These are phyloP conservation scores for Xylariomycetidae sp. DNA, from an alignment of 2,329 filamentous ascomycete species.

Conservation along the genomic window DNA sequence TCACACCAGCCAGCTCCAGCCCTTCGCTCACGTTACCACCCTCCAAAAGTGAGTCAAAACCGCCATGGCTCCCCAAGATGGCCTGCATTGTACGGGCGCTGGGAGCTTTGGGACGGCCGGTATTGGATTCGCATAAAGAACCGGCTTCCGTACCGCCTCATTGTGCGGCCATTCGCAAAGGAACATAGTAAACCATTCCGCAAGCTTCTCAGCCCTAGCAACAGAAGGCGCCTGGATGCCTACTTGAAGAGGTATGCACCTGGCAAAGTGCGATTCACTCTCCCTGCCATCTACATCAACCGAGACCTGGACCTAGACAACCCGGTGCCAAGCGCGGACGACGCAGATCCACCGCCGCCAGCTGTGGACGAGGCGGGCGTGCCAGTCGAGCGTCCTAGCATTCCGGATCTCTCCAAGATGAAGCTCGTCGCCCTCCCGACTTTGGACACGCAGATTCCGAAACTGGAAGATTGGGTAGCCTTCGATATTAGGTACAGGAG, in stretches of 20 bases:
- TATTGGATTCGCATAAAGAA: constrained; percentile 53
- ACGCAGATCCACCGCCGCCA: constrained; percentile 11
- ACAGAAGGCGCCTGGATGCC: constrained; percentile 32
- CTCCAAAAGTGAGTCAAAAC: constrained; percentile 7
- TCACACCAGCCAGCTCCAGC: constrained; percentile 32
- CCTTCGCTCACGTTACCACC: constrained; percentile 13
- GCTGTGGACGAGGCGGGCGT: background rate
- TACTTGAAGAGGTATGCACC: constrained; percentile 47
- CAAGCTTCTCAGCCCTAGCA: constrained; percentile 31
- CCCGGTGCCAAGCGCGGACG: constrained; percentile 8
- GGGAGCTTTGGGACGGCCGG: constrained; percentile 53
- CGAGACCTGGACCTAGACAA: constrained; percentile 26
- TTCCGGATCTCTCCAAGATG: constrained; percentile 20
- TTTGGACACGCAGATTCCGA: constrained; percentile 42
- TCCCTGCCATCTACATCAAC: constrained; percentile 50
- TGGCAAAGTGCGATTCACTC: constrained; percentile 49
- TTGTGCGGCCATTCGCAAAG: constrained; percentile 41
- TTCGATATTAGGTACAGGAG: constrained; percentile 48
- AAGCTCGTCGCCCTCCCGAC: constrained; percentile 50
- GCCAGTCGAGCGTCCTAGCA: constrained; percentile 5
- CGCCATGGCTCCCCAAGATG: constrained; percentile 20
- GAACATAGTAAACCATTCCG: constrained; percentile 45
- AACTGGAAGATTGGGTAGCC: constrained; percentile 42
- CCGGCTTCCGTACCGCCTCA: constrained; percentile 36
- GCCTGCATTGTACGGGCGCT: too few relatives aligned